Evolutionary conservation across 495 filamentous ascomycete genomes (phyloP), one percentile per base, ranked within the genome.

Genomic region (Penicillium cosmopolitanum): DNA sequence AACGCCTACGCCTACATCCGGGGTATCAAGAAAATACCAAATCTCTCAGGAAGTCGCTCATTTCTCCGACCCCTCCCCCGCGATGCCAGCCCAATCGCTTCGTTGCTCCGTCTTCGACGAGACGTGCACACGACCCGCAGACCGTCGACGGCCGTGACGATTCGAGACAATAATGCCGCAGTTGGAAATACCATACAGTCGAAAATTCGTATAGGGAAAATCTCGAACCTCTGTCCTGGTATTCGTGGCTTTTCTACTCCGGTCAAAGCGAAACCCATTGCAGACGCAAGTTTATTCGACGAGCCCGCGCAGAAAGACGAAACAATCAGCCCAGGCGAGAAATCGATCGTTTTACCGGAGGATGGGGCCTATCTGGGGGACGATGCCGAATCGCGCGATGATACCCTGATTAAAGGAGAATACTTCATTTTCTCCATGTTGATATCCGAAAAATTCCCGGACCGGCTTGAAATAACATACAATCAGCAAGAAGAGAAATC

Each of bases 1-100:
- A 55, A 23, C 38, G 50, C 59, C 25, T 56, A 31, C 35, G 38
- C 23, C 5, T 38, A 43, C 25, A 48, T 68, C 7, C 59, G 56
- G 36, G 33, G 21, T 33, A 18, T 58, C 19, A 57, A 55, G 40
- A 56, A 35, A 48, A 16, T 55, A 11, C 34, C 18, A 12, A 5
- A 8, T 40, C 16, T 18, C 4, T 15, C 3, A 2, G 43, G n/a
- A 53, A 50, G 47, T 28, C 36, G 51, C 2, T 42, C 13, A 3
- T 8, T 6, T 15, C 5, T 34, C n/a, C 15, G 23, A 44, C n/a
- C 19, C 16, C 11, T 40, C 28, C 43, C 28, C 16, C 28, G 25
- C 52, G 36, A 6, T 35, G 12, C 19, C 18, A 38, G 55, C 18
- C 50, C 6, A 2, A 11, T 10, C 23, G 42, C 16, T 34, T 28